Evolutionary conservation across 2,329 filamentous ascomycete genomes (phyloP).

Genomic region (Fusarium hainanense): DNA sequence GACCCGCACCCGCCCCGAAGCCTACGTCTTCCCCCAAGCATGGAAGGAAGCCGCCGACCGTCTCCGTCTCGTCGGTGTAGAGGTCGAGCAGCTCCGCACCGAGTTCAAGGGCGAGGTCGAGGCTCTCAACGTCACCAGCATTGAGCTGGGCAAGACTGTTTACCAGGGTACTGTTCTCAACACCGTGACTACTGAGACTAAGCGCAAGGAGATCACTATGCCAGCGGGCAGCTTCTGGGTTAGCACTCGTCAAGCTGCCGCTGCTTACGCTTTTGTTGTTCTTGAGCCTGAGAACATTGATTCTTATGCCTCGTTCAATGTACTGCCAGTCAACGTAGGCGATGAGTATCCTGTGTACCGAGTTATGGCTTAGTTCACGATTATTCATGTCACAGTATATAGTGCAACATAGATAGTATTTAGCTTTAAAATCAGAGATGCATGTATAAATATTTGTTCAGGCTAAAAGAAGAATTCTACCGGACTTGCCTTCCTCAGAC

Average conservation of each 20-base stretch:
- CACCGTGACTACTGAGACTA: slow-evolving; percentile 34
- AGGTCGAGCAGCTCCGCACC: slow-evolving; percentile 36
- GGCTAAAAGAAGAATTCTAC: background rate
- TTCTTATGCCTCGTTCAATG: slow-evolving; percentile 42
- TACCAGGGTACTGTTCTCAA: slow-evolving; percentile 44
- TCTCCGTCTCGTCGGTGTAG: slow-evolving; percentile 39
- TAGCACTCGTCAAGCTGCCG: slow-evolving; percentile 43
- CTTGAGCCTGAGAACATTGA: slow-evolving; percentile 47
- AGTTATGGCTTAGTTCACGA: slow-evolving; percentile 14
- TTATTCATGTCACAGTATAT: background rate
- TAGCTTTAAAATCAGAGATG: background rate
- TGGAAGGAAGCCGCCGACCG: slow-evolving; percentile 42
- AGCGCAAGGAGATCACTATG: slow-evolving; percentile 36
- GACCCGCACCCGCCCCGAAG: slow-evolving; percentile 43
- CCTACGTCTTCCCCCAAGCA: slow-evolving; percentile 44
- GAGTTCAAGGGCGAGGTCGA: slow-evolving; percentile 43
- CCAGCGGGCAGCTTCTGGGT: slow-evolving; percentile 45
- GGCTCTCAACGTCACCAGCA: slow-evolving; percentile 35
- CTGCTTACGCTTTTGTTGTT: slow-evolving; percentile 43
- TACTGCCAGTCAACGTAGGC: slow-evolving; percentile 38
- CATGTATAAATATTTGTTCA: background rate
- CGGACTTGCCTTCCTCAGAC: background rate
- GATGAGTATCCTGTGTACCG: slow-evolving; percentile 48
- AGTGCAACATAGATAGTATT: background rate
- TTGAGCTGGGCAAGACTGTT: slow-evolving; percentile 15